Base-by-base conservation (phyloP, 2,329 filamentous ascomycete species). In the Macrophomina pseudophaseolina region DNA sequence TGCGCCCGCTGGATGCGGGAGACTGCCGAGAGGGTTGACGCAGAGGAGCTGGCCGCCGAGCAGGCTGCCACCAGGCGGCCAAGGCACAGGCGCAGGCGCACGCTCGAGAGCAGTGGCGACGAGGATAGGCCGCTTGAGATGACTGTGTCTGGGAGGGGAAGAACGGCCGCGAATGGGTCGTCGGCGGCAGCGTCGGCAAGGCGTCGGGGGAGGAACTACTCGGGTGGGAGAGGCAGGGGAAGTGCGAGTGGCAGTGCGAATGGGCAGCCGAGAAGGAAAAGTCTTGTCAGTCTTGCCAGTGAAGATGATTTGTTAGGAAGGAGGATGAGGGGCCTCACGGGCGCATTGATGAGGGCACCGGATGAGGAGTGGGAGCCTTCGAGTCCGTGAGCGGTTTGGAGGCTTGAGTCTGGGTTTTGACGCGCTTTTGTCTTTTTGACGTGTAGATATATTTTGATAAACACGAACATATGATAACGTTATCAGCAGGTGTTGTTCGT, bases 61-160 rank as follows among this genome's bases (percentile, higher is more conserved):
- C 51, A 64, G 1, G 62, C 67, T 12, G 38, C 33, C 23, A 23
- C 23, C 16, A 32, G n/a, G 44, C 52, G 32, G 5, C 72, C 76
- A 58, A 81, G 85, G 70, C 84, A 87, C 72, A 79, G 81, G 63
- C 78, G 82, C 7, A 73, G 73, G 8, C 78, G 80, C 67, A 85
- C 81, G 53, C 40, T 65, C 0, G 91, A 87, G 78, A 91, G 83
- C 14, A 91, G 89, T 11, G 91, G 88, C 0, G 92, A 95, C 40
- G 93, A 97, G 69, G 93, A 96, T 63, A 80, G 83, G 23, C 91
- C 92, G 3, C 78, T 97, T 9, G 94, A 97, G 78, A 97, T 97
- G 82, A 88, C 86, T 9, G 73, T 80, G 5, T 66, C 77, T 48
- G 67, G 69, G 12, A 51, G 35, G 14, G 54, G 64, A 11, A 49